Evolutionary conservation across 345 rosid genomes (phyloP).

Genomic region (Hypericum perforatum): DNA sequence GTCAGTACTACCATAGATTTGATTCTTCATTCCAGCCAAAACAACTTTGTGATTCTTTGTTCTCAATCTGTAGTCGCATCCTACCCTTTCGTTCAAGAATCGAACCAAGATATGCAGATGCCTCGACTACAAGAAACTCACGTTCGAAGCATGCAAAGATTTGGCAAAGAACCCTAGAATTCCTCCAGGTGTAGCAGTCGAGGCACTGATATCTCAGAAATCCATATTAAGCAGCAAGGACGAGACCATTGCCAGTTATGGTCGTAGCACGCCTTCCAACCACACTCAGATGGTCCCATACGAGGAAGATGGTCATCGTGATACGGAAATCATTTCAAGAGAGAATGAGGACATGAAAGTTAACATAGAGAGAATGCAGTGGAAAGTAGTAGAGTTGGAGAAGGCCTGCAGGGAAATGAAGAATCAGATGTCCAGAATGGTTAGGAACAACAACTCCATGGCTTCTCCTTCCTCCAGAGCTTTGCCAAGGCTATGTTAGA

Average conservation of each 20-base stretch:
- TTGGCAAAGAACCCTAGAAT: slow-evolving; percentile 73
- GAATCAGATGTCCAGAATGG: slow-evolving; percentile 44
- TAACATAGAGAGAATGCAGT: slow-evolving; percentile 34
- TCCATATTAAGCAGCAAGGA: slow-evolving; percentile 4
- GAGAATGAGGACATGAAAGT: slow-evolving; percentile 26
- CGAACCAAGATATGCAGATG: slow-evolving; percentile 57
- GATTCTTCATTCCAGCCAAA: neutral
- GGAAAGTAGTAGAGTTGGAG: slow-evolving; percentile 48
- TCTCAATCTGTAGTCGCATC: slow-evolving; percentile 51
- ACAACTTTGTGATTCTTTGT: neutral
- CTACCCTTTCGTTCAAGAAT: slow-evolving; percentile 42
- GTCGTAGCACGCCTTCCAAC: too few species aligned
- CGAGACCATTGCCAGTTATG: too few species aligned
- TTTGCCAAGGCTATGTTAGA: too few species aligned
- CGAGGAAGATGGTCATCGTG: slow-evolving; percentile 2
- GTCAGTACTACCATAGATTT: slow-evolving; percentile 21
- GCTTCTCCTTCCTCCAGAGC: too few species aligned
- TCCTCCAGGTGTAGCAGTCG: slow-evolving; percentile 57
- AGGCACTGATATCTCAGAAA: slow-evolving; percentile 58
- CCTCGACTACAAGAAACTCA: slow-evolving; percentile 58
- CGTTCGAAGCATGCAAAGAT: slow-evolving; percentile 59
- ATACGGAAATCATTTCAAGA: slow-evolving; percentile 17
- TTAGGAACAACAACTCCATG: slow-evolving; percentile 17
- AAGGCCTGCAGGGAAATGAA: slow-evolving; percentile 44
- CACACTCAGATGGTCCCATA: slow-evolving; percentile 7